Conservation (phyloP, 371 early-diverging fungal genomes). For the Mucor racemosus region DNA sequence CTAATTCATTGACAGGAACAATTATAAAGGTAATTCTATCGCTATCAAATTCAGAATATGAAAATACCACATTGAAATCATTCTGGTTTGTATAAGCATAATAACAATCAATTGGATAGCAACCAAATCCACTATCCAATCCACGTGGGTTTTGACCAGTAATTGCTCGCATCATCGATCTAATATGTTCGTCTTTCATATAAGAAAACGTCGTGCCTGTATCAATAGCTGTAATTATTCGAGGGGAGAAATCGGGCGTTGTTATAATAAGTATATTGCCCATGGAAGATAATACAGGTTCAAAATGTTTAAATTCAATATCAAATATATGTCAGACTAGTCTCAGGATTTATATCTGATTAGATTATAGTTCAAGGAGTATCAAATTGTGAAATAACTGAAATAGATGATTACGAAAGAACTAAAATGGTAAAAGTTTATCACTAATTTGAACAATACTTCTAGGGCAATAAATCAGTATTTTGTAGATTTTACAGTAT, state of each 20-base stretch:
- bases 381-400: too few species aligned
- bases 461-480: too few species aligned
- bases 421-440: too few species aligned
- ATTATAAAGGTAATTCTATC: conserved; percentile 20
- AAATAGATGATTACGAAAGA: too few species aligned
- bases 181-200: conserved; percentile 21
- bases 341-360: too few species aligned
- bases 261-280: conserved; percentile 11
- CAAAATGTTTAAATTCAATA: too few species aligned
- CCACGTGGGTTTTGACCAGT: too few species aligned
- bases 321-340: too few species aligned
- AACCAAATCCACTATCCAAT: too few species aligned
- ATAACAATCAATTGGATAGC: conserved; percentile 29
- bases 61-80: conserved; percentile 19
- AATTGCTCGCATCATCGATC: conserved; percentile 18
- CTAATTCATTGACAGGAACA: conserved; percentile 36
- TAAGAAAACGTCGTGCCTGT: conserved; percentile 55
- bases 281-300: conserved; percentile 36
- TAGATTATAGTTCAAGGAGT: too few species aligned
- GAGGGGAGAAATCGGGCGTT: conserved; percentile 24
- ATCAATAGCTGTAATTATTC: not conserved
- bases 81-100: conserved; percentile 21
- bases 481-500: too few species aligned
- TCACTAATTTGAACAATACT: too few species aligned
- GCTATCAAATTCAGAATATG: conserved; percentile 17